These are phyloP conservation scores for Otatea glauca DNA, from an alignment of 176 grass and related monocot genomes.

Conservation along the genomic window DNA sequence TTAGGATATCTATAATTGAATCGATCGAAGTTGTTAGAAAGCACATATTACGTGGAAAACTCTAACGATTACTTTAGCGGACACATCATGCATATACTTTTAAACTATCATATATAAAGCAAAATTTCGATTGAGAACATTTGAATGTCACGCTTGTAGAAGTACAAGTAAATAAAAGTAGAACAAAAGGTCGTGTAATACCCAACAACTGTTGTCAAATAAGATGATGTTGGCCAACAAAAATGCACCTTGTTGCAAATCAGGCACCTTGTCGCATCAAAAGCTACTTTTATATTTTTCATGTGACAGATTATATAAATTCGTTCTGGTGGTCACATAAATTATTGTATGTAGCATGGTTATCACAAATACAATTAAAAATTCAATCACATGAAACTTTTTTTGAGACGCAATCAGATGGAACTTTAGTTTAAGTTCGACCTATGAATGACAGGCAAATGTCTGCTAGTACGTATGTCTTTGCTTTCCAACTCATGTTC, in stretches of 20 bases:
- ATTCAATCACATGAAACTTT: background rate
- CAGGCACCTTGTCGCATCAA: background rate
- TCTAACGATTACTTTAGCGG: too few relatives aligned
- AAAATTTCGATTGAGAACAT: too few relatives aligned
- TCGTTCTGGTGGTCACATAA: background rate
- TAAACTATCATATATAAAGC: background rate
- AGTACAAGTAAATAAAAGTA: background rate
- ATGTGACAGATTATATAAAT: background rate
- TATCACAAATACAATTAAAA: background rate
- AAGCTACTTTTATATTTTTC: background rate
- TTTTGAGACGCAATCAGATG: background rate
- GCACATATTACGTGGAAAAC: too few relatives aligned
- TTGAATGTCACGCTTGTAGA: too few relatives aligned
- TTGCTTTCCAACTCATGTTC: background rate
- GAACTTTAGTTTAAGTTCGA: too few relatives aligned
- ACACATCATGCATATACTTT: background rate
- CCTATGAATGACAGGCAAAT: too few relatives aligned
- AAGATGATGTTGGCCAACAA: background rate
- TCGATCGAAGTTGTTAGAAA: too few relatives aligned
- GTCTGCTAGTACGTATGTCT: background rate
- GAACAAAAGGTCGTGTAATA: background rate
- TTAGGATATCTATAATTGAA: too few relatives aligned
- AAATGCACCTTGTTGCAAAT: background rate
- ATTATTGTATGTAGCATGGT: background rate
- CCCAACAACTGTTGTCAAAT: background rate